Conservation (phyloP, 2,329 filamentous ascomycete species). For the Alternaria brassicae region DNA sequence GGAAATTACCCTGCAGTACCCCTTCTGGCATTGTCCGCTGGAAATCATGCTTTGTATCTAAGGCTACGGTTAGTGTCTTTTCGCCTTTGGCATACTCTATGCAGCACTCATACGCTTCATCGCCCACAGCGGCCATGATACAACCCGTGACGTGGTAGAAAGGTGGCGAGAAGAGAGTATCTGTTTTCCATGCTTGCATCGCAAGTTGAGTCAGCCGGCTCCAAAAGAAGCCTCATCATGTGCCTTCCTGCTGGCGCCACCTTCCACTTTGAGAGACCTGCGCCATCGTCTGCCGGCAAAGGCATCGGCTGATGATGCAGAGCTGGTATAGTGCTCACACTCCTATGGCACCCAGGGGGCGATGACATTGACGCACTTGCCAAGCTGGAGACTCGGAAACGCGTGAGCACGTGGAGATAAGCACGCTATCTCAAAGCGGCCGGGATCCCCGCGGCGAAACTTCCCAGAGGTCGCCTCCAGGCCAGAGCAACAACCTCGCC, state of each 20-base stretch:
- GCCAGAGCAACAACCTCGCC: constrained; percentile 4
- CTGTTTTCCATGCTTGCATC: constrained; percentile 54
- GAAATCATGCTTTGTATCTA: constrained; percentile 58
- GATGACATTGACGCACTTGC: not conserved
- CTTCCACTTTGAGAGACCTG: constrained; percentile 9
- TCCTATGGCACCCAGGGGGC: not conserved
- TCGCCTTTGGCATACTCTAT: constrained; percentile 49
- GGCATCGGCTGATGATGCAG: not conserved
- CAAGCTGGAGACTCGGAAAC: not conserved
- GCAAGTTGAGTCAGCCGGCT: constrained; percentile 44
- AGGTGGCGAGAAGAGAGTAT: constrained; percentile 52
- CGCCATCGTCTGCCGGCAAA: not conserved
- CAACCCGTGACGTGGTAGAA: constrained; percentile 59
- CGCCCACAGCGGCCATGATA: constrained; percentile 55
- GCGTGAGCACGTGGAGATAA: constrained; percentile 16
- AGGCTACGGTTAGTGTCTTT: constrained; percentile 35
- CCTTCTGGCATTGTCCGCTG: constrained; percentile 60
- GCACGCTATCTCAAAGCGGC: constrained; percentile 12
- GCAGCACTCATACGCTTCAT: constrained; percentile 48
- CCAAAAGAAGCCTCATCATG: constrained; percentile 39
- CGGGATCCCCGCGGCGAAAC: constrained; percentile 12
- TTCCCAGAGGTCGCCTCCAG: not conserved
- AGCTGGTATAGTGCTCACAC: not conserved
- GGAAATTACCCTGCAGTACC: constrained; percentile 59
- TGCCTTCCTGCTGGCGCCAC: constrained; percentile 2